phyloP scores from a whole-genome alignment of 2,329 filamentous ascomycete genomes.

The Colletotrichum sansevieriae region DNA sequence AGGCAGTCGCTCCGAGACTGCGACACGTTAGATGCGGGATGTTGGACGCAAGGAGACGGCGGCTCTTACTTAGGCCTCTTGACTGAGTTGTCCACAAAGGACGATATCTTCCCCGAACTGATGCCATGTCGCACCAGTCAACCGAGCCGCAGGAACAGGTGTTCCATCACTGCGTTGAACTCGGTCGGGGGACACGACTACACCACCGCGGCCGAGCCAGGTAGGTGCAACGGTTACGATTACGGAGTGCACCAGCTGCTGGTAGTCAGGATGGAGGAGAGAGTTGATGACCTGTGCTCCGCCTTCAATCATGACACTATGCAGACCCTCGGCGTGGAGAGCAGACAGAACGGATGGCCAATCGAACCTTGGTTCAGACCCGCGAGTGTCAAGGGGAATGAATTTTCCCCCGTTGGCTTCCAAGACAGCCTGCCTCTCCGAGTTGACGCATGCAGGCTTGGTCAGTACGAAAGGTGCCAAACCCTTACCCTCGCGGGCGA shows the following conservation, averaged over 20 bases:
- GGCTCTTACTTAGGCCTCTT: constrained; percentile 26
- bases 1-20: neutral
- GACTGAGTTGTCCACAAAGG: constrained; percentile 74
- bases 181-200: constrained; percentile 79
- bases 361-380: constrained; percentile 59
- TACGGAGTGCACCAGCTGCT: constrained; percentile 78
- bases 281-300: constrained; percentile 87
- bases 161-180: constrained; percentile 62
- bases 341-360: constrained; percentile 75
- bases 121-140: constrained; percentile 78
- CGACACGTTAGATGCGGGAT: constrained; percentile 11
- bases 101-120: constrained; percentile 88
- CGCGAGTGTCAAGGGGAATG: constrained; percentile 52
- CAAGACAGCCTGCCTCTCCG: constrained; percentile 57
- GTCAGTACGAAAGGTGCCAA: constrained; percentile 81
- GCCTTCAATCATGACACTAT: constrained; percentile 92
- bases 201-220: constrained; percentile 88
- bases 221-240: constrained; percentile 91
- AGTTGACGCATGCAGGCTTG: constrained; percentile 55
- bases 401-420: constrained; percentile 66
- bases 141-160: constrained; percentile 71
- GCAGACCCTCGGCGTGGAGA: constrained; percentile 71
- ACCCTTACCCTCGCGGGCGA: constrained; percentile 74
- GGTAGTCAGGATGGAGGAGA: constrained; percentile 74
- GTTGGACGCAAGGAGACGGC: neutral